A percentile compares a stretch with the other conserved stretches of the same genome.
These are phyloP conservation scores for Adenanthera pavonina DNA, from an alignment of 306 rosid genomes.

Conservation along the genomic window DNA sequence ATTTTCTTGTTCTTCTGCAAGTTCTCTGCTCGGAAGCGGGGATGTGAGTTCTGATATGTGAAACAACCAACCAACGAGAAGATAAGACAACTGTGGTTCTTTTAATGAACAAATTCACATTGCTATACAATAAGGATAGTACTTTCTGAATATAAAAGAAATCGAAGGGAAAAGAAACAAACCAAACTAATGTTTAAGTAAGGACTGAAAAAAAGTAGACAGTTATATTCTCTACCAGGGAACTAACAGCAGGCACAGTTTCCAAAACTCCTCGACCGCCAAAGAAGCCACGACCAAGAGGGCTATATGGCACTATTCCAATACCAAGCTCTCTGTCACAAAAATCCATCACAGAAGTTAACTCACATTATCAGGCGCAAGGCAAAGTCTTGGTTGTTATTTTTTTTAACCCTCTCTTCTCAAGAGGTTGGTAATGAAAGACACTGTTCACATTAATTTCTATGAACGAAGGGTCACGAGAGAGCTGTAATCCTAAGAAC, in stretches of 20 bases:
- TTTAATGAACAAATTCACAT: conserved; percentile 29
- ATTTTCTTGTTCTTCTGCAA: conserved; percentile 55
- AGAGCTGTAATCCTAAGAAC: too few species aligned
- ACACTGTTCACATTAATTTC: too few species aligned
- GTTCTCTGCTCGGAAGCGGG: conserved; percentile 62
- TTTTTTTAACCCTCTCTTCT: too few species aligned
- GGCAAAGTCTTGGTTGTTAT: too few species aligned
- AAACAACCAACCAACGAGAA: not conserved
- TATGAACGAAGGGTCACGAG: too few species aligned
- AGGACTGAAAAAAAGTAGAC: not conserved
- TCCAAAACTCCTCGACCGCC: conserved; percentile 73
- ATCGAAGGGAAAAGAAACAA: not conserved
- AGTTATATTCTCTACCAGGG: conserved; percentile 40
- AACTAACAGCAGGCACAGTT: conserved; percentile 62
- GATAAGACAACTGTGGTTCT: not conserved
- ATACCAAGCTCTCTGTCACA: conserved; percentile 72
- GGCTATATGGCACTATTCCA: conserved; percentile 84
- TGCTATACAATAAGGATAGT: not conserved
- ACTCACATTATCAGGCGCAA: too few species aligned
- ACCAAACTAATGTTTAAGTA: not conserved
- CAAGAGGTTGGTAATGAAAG: too few species aligned
- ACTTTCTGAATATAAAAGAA: too few species aligned
- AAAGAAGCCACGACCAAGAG: conserved; percentile 87
- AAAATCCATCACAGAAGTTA: too few species aligned
- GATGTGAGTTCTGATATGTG: conserved; percentile 44